Base-by-base conservation (phyloP, 352 stramenopile species). In the Pilasporangium apinafurcum region DNA sequence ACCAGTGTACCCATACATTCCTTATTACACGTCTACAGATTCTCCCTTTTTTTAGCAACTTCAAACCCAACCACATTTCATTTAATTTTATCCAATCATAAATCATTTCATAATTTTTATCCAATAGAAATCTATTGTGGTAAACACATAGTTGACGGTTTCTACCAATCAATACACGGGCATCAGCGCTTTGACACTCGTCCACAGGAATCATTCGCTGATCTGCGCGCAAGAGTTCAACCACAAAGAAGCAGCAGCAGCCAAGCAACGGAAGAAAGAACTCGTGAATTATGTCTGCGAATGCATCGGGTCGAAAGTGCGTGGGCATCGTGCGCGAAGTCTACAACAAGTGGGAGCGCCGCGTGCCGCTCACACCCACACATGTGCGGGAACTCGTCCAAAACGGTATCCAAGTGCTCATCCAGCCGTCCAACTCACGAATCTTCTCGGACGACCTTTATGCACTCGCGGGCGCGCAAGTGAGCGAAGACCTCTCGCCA, bases 341-440 rank as follows among this genome's bases (percentile, higher is more conserved):
- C 33, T 97, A 97, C 63, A 91, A 96, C 60, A 96, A 96, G 49
- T 98, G 93, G 93, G 93, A 98, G 72, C 83, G 92, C n/a, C 86
- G 93, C 44, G 79, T 78, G 48, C 92, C 85, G 48, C 71, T 98
- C 42, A 96, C 85, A 25, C 93, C 93, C 8, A 44, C 74, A 36
- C 91, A 98, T 54, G 91, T 97, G 14, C 48, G 78, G 50, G 53
- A 91, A 53, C 75, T 95, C 32, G 76, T 94, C 38, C 43, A 75
- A 39, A 68, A 60, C 39, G 86, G 92, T 38, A 65, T 95, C 10
- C 64, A 93, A 36, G 88, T 98, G 24, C 61, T 97, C 20, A 92
- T 98, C 40, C 93, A 98, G 65, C 92, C 93, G 28, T 96, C 80
- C 43, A 81, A 65, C 8, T 70, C 85, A 39, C 87, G 95, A 51